These are phyloP conservation scores for Capsicum pubescens DNA, from an alignment of 257 asterid genomes.

Conservation along the genomic window DNA sequence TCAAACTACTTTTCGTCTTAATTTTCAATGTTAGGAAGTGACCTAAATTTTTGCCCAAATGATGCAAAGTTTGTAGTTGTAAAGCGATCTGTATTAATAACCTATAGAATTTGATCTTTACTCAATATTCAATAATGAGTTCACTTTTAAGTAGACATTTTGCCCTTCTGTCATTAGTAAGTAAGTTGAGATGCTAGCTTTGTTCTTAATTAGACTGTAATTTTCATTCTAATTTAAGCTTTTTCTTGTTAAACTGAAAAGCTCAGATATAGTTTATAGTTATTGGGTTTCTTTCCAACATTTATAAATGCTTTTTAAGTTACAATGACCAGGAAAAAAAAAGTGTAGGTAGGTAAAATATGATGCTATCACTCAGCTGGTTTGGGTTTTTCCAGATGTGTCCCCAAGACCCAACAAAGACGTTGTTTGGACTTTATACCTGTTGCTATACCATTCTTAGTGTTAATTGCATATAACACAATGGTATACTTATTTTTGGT, in stretches of 20 bases:
- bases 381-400: conserved; percentile 24
- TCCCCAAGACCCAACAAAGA: conserved; percentile 29
- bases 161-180: conserved; percentile 15
- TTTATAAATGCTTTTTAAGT: not conserved
- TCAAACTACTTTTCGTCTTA: conserved; percentile 21
- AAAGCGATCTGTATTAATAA: not conserved
- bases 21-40: not conserved
- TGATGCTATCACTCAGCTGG: conserved; percentile 25
- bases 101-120: conserved; percentile 1
- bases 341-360: conserved; percentile 19
- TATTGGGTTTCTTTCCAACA: conserved; percentile 25
- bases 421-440: conserved; percentile 4
- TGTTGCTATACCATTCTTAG: conserved; percentile 1
- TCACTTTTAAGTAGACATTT: conserved; percentile 12
- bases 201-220: not conserved
- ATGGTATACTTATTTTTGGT: conserved; percentile 30
- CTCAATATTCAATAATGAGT: not conserved
- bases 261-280: not conserved
- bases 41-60: not conserved
- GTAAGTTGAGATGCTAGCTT: conserved; percentile 24
- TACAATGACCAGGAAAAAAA: conserved; percentile 19
- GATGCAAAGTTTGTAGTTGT: not conserved
- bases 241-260: conserved; percentile 9
- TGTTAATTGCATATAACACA: conserved; percentile 22
- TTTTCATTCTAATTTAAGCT: not conserved